Evolutionary conservation across 768 basidiomycete genomes (phyloP), one percentile per base, ranked within the genome.

Genomic region (Leucosporidium yakuticum): DNA sequence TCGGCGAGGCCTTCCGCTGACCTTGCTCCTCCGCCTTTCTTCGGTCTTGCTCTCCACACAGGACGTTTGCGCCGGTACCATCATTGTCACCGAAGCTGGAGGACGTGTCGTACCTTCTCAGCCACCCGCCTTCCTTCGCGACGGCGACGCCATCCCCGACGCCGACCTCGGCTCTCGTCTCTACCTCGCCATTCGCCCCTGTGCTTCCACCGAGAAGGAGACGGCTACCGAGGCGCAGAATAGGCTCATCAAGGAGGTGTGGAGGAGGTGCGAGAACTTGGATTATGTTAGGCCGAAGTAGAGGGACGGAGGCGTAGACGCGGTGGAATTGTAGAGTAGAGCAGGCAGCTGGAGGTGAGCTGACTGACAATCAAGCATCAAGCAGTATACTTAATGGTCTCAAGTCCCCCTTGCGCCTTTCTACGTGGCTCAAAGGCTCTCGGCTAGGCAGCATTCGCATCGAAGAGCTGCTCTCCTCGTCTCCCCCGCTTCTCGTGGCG

Each of bases 121-220:
- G 34, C 58, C 68, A 0, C 66, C 69, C 2, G 50, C 51, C 12
- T 36, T 47, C 23, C n/a, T 55, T 44, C 51, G 59, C n/a, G 31
- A 50, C 7, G 31, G 19, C 48, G 31, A 29, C 2, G 20, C 47
- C 0, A 70, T 75, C 47, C 69, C 68, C 4, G 61, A 65, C 32
- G 74, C 72, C 31, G 68, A 71, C 50, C 62, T 75, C 56, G 74
- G 74, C 15, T 56, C 62, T 14, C 63, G 74, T 12, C 66, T 73
- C 25, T 75, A 75, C 44, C 66, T 73, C 44, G 74, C 72, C 11
- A 73, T 75, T 15, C 59, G 74, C 12, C 68, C 72, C 17, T 71
- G 70, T 23, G 19, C 56, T 0, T 68, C 47, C 7, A 70, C 72
- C 15, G 59, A 55, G 49, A 54, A 54, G 17, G 72, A 75, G 62